These are phyloP conservation scores for Zymoseptoria pseudotritici DNA, from an alignment of 2,329 filamentous ascomycete species.

Conservation along the genomic window DNA sequence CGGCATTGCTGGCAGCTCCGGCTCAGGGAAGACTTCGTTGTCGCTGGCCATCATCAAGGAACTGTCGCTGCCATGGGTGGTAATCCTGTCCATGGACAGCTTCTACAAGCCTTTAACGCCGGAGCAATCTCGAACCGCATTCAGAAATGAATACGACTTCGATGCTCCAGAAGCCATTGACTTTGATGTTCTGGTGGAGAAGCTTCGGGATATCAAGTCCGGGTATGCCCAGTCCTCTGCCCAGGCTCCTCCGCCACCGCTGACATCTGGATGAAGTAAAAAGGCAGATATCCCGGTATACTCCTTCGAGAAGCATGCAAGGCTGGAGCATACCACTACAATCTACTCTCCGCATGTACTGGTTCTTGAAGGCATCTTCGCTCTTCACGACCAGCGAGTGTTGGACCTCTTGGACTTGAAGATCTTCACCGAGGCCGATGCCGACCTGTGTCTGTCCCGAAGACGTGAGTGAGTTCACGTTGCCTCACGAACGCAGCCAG, in stretches of 20 bases:
- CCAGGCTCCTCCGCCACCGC: neutral
- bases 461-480: slow-evolving; percentile 64
- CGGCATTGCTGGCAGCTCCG: slow-evolving; percentile 88
- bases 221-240: slow-evolving; percentile 57
- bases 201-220: slow-evolving; percentile 75
- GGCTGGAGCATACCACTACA: slow-evolving; percentile 69
- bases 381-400: slow-evolving; percentile 79
- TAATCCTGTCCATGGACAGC: slow-evolving; percentile 96
- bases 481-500: slow-evolving; percentile 50
- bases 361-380: slow-evolving; percentile 92
- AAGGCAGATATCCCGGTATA: slow-evolving; percentile 89
- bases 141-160: slow-evolving; percentile 90
- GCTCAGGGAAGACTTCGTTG: slow-evolving; percentile 90
- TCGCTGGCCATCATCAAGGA: slow-evolving; percentile 85
- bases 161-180: slow-evolving; percentile 91
- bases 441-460: slow-evolving; percentile 84
- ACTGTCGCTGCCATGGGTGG: slow-evolving; percentile 92
- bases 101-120: slow-evolving; percentile 87
- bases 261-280: slow-evolving; percentile 47
- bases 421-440: slow-evolving; percentile 96
- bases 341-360: slow-evolving; percentile 96
- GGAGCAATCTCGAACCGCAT: slow-evolving; percentile 72
- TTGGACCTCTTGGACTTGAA: slow-evolving; percentile 85
- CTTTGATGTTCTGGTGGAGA: slow-evolving; percentile 79
- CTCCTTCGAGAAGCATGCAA: slow-evolving; percentile 86